Evolutionary conservation across 2,329 filamentous ascomycete genomes (phyloP), one percentile per base, ranked within the genome.

Genomic region (Triangularia setosa): DNA sequence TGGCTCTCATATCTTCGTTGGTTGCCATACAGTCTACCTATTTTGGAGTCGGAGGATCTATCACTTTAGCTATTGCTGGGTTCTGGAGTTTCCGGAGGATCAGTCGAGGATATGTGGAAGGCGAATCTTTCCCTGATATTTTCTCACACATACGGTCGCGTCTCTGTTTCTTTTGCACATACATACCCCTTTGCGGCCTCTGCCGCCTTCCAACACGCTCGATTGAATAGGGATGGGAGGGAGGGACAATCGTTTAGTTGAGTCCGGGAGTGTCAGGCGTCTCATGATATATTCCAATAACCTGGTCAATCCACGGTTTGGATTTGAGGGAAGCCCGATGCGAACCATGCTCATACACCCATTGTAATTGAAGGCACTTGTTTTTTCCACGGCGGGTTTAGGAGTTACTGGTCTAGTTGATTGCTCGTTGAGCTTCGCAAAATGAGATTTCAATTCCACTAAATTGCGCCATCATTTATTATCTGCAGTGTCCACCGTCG

Each of bases 121-220:
- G 57, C 56, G 7, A 40, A 18, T 30, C 64, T 62, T 63, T 63
- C 58, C 59, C 62, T 55, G 40, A 64, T 53, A 24, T 63, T 52
- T 65, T 65, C 30, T 30, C 54, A 63, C 33, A 28, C 28, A 48
- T 58, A n/a, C n/a, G 59, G 63, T 64, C 62, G 58, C 60, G 48
- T 64, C 61, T 64, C 61, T 58, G 21, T 65, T 66, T 64, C 48
- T 52, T 66, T 63, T 65, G 62, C 61, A 68, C 68, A 70, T 69
- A 71, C 70, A 68, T 68, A 68, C 67, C 67, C 70, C 69, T 48
- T 64, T 56, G 61, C 64, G 68, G 65, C 69, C 61, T 18, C 53
- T 67, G 54, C 62, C 66, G 64, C 61, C 57, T 65, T 61, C 58
- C 48, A 65, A 18, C 59, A 64, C 48, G 62, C 35, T 40, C 14